A percentile compares a stretch with the other conserved stretches of the same genome.
These are phyloP conservation scores for Vicia faba DNA, from an alignment of 306 rosid genomes.

Conservation along the genomic window DNA sequence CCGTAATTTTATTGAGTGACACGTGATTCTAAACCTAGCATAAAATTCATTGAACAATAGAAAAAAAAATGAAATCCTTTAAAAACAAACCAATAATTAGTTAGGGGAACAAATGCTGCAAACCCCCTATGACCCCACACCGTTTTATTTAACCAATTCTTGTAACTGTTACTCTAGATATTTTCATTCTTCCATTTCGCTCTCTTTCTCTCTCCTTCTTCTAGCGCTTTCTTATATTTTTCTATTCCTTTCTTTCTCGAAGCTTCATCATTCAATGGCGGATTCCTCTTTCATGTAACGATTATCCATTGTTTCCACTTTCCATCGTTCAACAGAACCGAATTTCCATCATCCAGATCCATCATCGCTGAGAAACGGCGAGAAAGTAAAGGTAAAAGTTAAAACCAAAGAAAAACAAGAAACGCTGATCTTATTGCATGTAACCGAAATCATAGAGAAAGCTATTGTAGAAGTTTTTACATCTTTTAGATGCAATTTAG, in stretches of 20 bases:
- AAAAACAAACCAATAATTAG: too few relatives aligned
- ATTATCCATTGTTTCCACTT: not conserved
- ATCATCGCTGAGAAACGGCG: conserved; percentile 41
- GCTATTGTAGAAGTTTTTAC: not conserved
- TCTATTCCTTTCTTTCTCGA: not conserved
- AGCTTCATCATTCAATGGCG: not conserved
- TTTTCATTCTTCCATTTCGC: not conserved
- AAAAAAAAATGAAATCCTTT: too few relatives aligned
- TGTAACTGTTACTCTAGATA: not conserved
- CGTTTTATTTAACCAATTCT: not conserved
- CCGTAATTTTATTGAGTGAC: too few relatives aligned
- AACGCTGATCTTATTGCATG: conserved; percentile 32
- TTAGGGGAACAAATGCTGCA: not conserved
- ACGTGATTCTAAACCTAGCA: too few relatives aligned
- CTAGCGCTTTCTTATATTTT: not conserved
- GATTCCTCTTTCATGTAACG: not conserved
- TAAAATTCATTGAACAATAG: too few relatives aligned
- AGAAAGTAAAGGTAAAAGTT: conserved; percentile 28
- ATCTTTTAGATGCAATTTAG: not conserved
- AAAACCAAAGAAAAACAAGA: not conserved
- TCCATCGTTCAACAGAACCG: not conserved
- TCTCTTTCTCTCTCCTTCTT: not conserved
- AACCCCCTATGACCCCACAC: not conserved
- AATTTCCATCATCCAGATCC: conserved; percentile 4
- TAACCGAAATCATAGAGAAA: not conserved